phyloP scores from a whole-genome alignment of 2,329 filamentous ascomycete species.

The Stagonosporopsis rhizophila region DNA sequence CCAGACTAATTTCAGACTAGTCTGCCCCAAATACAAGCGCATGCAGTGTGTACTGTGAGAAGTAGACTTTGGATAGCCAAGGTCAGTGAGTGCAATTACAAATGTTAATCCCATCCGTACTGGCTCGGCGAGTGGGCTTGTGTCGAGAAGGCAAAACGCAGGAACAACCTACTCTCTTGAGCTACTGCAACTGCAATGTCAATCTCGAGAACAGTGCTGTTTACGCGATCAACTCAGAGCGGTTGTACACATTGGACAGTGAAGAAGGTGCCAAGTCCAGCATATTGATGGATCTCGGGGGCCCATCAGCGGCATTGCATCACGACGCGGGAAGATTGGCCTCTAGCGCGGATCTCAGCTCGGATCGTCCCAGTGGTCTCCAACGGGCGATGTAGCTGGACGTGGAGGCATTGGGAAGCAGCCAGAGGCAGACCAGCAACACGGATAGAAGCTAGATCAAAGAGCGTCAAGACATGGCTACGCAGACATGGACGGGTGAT shows the following conservation, averaged over 20 bases:
- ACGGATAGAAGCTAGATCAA: neutral
- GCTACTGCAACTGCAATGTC: neutral
- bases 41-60: neutral
- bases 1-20: neutral
- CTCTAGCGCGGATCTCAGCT: slow-evolving; percentile 17
- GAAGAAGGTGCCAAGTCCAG: neutral
- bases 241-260: neutral
- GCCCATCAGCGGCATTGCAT: slow-evolving; percentile 9
- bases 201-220: neutral
- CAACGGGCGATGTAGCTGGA: neutral
- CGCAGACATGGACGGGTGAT: neutral
- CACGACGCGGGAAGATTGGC: slow-evolving; percentile 4
- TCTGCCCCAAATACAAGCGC: neutral
- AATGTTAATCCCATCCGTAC: neutral
- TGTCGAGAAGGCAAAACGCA: neutral
- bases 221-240: too few relatives aligned
- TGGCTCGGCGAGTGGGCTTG: neutral
- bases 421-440: too few relatives aligned
- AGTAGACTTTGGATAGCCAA: neutral
- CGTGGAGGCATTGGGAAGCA: neutral
- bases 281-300: slow-evolving; percentile 1
- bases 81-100: neutral
- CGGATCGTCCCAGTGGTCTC: slow-evolving; percentile 12
- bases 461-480: too few relatives aligned
- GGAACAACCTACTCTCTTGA: neutral